Base-by-base conservation (phyloP, 495 filamentous ascomycete species). In the Aspergillus mulundensis region DNA sequence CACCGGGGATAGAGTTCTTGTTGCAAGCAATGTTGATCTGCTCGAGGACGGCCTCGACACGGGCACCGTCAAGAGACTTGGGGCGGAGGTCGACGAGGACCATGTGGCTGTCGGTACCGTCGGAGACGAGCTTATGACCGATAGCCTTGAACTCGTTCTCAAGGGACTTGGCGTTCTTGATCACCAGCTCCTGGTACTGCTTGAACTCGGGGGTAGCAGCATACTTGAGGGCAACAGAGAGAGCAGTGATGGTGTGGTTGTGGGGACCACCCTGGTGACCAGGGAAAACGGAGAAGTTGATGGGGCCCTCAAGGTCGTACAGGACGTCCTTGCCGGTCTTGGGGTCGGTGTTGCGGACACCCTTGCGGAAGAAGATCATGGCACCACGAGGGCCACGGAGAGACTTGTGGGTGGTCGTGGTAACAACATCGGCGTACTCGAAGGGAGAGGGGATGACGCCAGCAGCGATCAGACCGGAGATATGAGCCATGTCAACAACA, bases 281-380 rank as follows among this genome's bases (percentile, higher is more conserved):
- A 43, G 95, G 95, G 83, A 99, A 99, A 71, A 99, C 95, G 56
- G 91, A 96, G 76, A 95, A 93, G 82, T 99, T 99, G 78, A 99
- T 99, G 43, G 91, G 91, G 53, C 82, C 79, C 80, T 97, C 95
- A 36, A 99, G 85, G 69, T 99, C 91, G 67, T 97, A 99, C 66
- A 91, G 67, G 60, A 83, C 84, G 73, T 97, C 85, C 80, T 97
- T 94, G 63, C 90, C 89, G 52, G 84, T 82, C 84, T 97, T 97
- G 70, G 87, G 77, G 69, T 97, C 90, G 43, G 84, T 84, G 68
- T 84, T 88, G 64, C 92, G 85, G 50, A 97, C 88, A 66, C 95
- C 95, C 77, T 93, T 95, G 67, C 95, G 89, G 85, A 90, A 99
- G 84, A 99, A 99, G 77, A 99, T 99, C 95, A 99, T 99, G 69